phyloP scores from a whole-genome alignment of 2,329 filamentous ascomycete species.

The Aspergillus transmontanensis region DNA sequence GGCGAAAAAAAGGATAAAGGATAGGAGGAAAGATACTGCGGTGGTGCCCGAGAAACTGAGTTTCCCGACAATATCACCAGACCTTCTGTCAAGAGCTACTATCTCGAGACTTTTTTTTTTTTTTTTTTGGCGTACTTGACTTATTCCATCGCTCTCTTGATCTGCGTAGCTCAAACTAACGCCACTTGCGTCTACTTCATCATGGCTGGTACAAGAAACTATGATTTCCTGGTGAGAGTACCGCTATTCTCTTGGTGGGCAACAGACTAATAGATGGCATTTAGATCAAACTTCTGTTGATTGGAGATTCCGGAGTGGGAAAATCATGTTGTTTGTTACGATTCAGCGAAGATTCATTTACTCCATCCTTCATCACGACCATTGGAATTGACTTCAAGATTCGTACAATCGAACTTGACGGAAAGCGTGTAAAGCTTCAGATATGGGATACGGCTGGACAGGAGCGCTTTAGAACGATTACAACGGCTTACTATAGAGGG shows the following conservation, averaged over 20 bases:
- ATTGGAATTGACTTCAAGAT: slow-evolving; percentile 99
- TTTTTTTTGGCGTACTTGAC: neutral
- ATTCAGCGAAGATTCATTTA: slow-evolving; percentile 97
- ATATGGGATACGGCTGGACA: slow-evolving; percentile 99
- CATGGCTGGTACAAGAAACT: slow-evolving; percentile 98
- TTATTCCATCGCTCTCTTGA: neutral
- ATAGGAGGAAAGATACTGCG: neutral
- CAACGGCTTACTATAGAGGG: slow-evolving; percentile 96
- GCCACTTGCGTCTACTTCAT: slow-evolving; percentile 14
- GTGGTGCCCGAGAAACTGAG: neutral
- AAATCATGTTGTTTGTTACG: slow-evolving; percentile 96
- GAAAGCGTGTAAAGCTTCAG: slow-evolving; percentile 97
- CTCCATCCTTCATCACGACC: slow-evolving; percentile 95
- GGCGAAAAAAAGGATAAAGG: neutral
- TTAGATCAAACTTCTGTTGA: slow-evolving; percentile 94
- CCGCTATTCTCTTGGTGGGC: neutral
- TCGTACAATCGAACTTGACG: slow-evolving; percentile 96
- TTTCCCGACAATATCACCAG: neutral
- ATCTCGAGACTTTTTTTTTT: too few relatives aligned
- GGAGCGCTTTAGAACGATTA: slow-evolving; percentile 98
- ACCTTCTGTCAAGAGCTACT: neutral
- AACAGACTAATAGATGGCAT: slow-evolving; percentile 22
- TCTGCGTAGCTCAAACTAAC: neutral
- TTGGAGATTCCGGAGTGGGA: slow-evolving; percentile 93
- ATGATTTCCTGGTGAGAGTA: slow-evolving; percentile 91